These are phyloP conservation scores for Maudiozyma saulgeensis DNA, from an alignment of 805 yeast genomes.

Conservation along the genomic window DNA sequence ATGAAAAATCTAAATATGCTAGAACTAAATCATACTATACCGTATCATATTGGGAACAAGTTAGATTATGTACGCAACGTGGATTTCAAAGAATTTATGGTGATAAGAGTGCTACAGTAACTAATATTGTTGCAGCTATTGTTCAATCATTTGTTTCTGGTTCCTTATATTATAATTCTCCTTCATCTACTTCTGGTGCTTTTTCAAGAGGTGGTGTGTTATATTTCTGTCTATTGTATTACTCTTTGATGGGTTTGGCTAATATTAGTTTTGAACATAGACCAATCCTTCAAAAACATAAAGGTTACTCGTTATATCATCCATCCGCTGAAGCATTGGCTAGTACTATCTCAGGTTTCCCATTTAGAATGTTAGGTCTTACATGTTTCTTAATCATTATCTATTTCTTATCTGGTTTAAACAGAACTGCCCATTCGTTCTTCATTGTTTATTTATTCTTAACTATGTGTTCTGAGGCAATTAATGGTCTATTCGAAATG, in stretches of 20 bases:
- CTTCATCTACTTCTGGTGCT: slow-evolving; percentile 44
- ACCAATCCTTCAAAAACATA: slow-evolving; percentile 61
- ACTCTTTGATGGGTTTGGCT: slow-evolving; percentile 41
- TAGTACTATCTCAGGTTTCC: slow-evolving; percentile 49
- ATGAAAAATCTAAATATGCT: slow-evolving; percentile 22
- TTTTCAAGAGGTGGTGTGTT: slow-evolving; percentile 58
- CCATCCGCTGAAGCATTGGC: slow-evolving; percentile 74
- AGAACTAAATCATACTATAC: slow-evolving; percentile 22
- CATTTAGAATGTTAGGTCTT: slow-evolving; percentile 44
- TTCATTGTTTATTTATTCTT: slow-evolving; percentile 41
- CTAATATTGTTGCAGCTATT: slow-evolving; percentile 26
- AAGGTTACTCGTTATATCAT: slow-evolving; percentile 59
- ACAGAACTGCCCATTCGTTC: slow-evolving; percentile 44
- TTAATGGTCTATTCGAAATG: slow-evolving; percentile 38
- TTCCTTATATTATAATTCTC: slow-evolving; percentile 50
- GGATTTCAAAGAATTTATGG: slow-evolving; percentile 49
- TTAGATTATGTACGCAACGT: slow-evolving; percentile 40
- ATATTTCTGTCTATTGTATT: slow-evolving; percentile 50
- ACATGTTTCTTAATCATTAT: slow-evolving; percentile 39
- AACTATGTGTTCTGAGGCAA: slow-evolving; percentile 17
- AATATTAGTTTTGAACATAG: slow-evolving; percentile 43
- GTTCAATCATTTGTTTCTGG: slow-evolving; percentile 52
- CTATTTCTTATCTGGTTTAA: slow-evolving; percentile 50
- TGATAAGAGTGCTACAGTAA: slow-evolving; percentile 42
- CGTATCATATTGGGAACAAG: slow-evolving; percentile 35